Conservation (phyloP, 306 rosid genomes). For the Sesbania bispinosa region DNA sequence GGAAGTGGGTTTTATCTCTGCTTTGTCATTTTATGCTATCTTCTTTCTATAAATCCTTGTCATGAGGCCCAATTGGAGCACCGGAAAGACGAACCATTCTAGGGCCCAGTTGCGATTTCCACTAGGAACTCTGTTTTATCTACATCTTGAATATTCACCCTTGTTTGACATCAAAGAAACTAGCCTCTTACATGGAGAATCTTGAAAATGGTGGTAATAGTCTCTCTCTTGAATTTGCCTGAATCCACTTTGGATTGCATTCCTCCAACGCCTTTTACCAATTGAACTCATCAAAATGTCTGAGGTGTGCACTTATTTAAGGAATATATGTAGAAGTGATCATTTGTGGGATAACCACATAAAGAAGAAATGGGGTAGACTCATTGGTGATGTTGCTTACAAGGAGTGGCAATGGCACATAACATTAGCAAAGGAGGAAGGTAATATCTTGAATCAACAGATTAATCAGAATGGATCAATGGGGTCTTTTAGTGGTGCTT, state of each 20-base stretch:
- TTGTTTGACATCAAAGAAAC: too few relatives aligned
- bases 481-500: constrained; percentile 30
- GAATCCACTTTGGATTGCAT: constrained; percentile 48
- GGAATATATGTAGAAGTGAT: constrained; percentile 49
- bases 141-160: too few relatives aligned
- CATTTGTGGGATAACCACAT: constrained; percentile 57
- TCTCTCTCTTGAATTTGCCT: constrained; percentile 61
- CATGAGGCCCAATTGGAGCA: too few relatives aligned
- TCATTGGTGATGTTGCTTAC: constrained; percentile 46
- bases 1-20: too few relatives aligned
- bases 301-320: constrained; percentile 44
- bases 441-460: constrained; percentile 11
- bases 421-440: constrained; percentile 24
- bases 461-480: constrained; percentile 33
- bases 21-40: too few relatives aligned
- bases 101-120: too few relatives aligned
- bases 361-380: constrained; percentile 52
- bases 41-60: too few relatives aligned
- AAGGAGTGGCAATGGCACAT: constrained; percentile 51
- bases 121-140: too few relatives aligned
- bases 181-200: constrained; percentile 22
- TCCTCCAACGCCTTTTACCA: constrained; percentile 58
- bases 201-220: constrained; percentile 16
- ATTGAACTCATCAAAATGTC: constrained; percentile 44
- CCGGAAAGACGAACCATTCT: too few relatives aligned